These are phyloP conservation scores for Termitomyces sp. DNA, from an alignment of 768 basidiomycete species.

Conservation along the genomic window DNA sequence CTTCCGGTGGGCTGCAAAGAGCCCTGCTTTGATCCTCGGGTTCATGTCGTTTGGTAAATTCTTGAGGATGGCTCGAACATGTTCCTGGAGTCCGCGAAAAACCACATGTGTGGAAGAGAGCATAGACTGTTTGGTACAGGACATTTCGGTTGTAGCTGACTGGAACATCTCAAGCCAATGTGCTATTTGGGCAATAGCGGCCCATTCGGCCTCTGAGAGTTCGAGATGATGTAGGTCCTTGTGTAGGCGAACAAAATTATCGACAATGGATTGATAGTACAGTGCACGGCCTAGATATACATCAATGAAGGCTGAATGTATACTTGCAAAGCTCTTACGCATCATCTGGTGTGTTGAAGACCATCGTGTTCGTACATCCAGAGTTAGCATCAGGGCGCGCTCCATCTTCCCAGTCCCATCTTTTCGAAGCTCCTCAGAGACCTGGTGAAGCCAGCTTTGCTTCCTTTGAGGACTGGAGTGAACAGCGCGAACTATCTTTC, in stretches of 20 bases:
- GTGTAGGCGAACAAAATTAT: conserved; percentile 17
- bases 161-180: conserved; percentile 23
- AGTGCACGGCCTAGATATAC: conserved; percentile 16
- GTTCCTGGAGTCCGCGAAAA: conserved; percentile 30
- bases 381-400: conserved; percentile 23
- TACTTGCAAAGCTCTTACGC: neutral
- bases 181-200: neutral
- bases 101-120: conserved; percentile 30
- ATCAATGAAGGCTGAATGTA: neutral
- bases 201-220: conserved; percentile 21
- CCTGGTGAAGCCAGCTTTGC: conserved; percentile 19
- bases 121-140: conserved; percentile 27
- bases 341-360: conserved; percentile 24
- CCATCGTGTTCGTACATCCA: conserved; percentile 29
- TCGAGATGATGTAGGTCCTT: conserved; percentile 15
- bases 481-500: conserved; percentile 22
- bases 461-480: conserved; percentile 22
- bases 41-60: conserved; percentile 18
- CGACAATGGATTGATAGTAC: conserved; percentile 12
- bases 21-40: conserved; percentile 17
- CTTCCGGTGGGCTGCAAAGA: conserved; percentile 27
- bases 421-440: neutral
- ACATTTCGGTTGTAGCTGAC: conserved; percentile 30
- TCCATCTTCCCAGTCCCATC: neutral
- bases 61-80: conserved; percentile 19